Conservation (phyloP, 306 rosid species). For the Rosa chinensis region DNA sequence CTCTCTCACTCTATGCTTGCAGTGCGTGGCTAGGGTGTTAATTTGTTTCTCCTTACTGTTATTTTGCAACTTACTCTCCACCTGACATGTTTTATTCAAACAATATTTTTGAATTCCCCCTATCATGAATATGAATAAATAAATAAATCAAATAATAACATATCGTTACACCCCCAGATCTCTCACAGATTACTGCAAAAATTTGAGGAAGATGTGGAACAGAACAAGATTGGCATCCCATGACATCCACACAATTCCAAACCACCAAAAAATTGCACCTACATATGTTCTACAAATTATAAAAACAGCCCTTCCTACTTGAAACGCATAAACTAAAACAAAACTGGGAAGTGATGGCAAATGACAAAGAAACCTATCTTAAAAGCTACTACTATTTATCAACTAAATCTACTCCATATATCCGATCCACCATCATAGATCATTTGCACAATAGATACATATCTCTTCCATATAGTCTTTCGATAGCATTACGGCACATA, state of each 20-base stretch:
- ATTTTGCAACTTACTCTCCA: too few relatives aligned
- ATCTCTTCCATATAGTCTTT: conserved; percentile 29
- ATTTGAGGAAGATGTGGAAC: not conserved
- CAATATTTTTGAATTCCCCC: not conserved
- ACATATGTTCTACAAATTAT: conserved; percentile 13
- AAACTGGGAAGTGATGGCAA: conserved; percentile 14
- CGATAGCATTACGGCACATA: conserved; percentile 24
- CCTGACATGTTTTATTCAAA: too few relatives aligned
- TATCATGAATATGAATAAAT: not conserved
- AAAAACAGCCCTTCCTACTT: conserved; percentile 19
- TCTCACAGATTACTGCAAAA: not conserved
- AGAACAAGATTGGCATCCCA: conserved; percentile 1
- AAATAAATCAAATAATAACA: not conserved
- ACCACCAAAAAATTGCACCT: conserved; percentile 19
- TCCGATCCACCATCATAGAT: conserved; percentile 24
- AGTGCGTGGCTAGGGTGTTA: too few relatives aligned
- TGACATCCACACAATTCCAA: conserved; percentile 24
- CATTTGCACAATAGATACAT: conserved; percentile 7
- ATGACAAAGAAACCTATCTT: conserved; percentile 19
- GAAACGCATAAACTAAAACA: conserved; percentile 2
- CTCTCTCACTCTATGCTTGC: too few relatives aligned
- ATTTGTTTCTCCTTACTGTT: too few relatives aligned
- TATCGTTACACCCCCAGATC: not conserved
- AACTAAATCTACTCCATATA: conserved; percentile 28
- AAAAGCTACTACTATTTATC: conserved; percentile 29